Conservation (phyloP, 2,329 filamentous ascomycete genomes). For the Xylariaceae sp. region DNA sequence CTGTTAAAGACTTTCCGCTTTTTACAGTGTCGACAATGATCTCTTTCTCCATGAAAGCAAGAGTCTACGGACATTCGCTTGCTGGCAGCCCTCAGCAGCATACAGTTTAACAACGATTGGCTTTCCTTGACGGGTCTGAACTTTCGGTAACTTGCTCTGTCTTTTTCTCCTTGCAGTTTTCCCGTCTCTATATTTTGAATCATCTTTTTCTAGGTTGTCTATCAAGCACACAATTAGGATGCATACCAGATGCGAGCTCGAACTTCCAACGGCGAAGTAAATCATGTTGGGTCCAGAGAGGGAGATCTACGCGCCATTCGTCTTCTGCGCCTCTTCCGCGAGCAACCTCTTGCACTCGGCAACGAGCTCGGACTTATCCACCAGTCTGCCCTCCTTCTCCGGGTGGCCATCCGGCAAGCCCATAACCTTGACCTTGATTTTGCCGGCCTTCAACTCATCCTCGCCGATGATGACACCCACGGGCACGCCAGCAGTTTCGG, state of each 20-base stretch:
- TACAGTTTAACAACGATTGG: too few relatives aligned
- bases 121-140: too few relatives aligned
- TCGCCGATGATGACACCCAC: slow-evolving; percentile 87
- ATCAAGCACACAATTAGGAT: too few relatives aligned
- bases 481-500: slow-evolving; percentile 72
- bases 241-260: too few relatives aligned
- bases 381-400: slow-evolving; percentile 80
- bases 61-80: neutral
- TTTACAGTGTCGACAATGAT: neutral
- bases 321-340: slow-evolving; percentile 6
- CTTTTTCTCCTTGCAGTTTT: too few relatives aligned
- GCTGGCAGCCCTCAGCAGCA: too few relatives aligned
- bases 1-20: too few relatives aligned
- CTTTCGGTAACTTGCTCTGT: too few relatives aligned
- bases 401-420: slow-evolving; percentile 73
- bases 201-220: too few relatives aligned
- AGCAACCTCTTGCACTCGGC: slow-evolving; percentile 12
- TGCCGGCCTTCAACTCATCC: slow-evolving; percentile 76
- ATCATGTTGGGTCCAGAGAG: too few relatives aligned
- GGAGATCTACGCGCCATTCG: slow-evolving; percentile 6
- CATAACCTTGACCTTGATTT: slow-evolving; percentile 79
- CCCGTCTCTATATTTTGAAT: too few relatives aligned
- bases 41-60: neutral
- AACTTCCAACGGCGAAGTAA: too few relatives aligned
- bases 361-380: slow-evolving; percentile 33